Base-by-base conservation (phyloP, 2,329 filamentous ascomycete genomes). In the Botrytis hyacinthi region DNA sequence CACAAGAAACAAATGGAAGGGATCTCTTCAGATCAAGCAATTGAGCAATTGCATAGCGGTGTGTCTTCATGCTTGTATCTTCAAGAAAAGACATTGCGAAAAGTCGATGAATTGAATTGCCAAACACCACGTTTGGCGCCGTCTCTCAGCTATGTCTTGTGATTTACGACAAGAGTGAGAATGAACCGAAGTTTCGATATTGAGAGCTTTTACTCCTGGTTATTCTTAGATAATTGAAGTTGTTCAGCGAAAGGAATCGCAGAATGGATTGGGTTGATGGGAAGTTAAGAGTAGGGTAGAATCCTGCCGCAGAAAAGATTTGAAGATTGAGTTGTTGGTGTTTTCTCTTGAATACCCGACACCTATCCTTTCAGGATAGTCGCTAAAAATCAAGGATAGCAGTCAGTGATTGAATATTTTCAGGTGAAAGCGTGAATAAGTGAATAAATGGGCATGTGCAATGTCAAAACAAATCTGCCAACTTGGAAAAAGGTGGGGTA, bases 11-110 rank as follows among this genome's bases (percentile, higher is more conserved):
- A 32, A 77, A 54, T 4, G 78, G 74, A 70, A 80, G 77, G 12
- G 77, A 75, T 40, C 42, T 74, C 73, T 76, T 77, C 73, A 81
- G 44, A 35, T 63, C 35, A n/a, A 81, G 73, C 68, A 81, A 71
- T 70, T 81, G 78, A 32, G 76, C 75, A 37, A 74, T 46, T 8
- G 74, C 60, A 73, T 81, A 81, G 46, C 76, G 75, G 60, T 71
- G 75, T 42, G 72, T 57, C 22, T 69, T 65, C 35, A 59, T 37
- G 26, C 63, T 68, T 40, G 40, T 69, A 29, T 70, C 54, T 51
- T 46, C 48, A 32, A 63, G 35, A 54, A 63, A 37, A 37, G 62
- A 54, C 75, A 75, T 76, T 8, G 26, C 54, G n/a, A 18, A 37
- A 10, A 9, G 29, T 14, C 20, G 66, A 57, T 44, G 18, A 26